A percentile compares a stretch with the other conserved stretches of the same genome.
Conservation (phyloP, 208 protist species). For the Porcisia hertigi region DNA sequence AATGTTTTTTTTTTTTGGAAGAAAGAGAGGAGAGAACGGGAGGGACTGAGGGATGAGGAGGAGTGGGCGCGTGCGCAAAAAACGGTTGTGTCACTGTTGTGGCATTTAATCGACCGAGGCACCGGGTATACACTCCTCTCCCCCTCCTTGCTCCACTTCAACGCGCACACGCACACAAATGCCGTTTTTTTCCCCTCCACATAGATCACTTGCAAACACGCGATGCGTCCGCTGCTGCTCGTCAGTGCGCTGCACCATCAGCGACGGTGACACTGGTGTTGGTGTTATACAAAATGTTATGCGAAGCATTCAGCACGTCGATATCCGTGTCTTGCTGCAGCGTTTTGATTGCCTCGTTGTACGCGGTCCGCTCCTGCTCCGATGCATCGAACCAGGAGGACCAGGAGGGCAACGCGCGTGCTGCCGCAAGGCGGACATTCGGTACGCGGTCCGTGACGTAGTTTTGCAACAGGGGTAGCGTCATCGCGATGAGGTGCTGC, state of each 20-base stretch:
- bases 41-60: no score
- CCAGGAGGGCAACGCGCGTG: slow-evolving; percentile 45
- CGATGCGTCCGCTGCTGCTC: not conserved
- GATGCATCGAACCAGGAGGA: slow-evolving; percentile 46
- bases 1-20: no score
- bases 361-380: slow-evolving; percentile 19
- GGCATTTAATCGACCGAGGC: no score
- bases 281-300: slow-evolving; percentile 24
- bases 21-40: no score
- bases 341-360: slow-evolving; percentile 40
- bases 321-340: slow-evolving; percentile 56
- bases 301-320: slow-evolving; percentile 46
- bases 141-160: no score
- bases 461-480: slow-evolving; percentile 42
- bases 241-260: not conserved
- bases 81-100: no score
- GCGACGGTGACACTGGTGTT: not conserved
- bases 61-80: no score
- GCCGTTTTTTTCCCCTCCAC: not conserved
- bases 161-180: no score
- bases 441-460: slow-evolving; percentile 60
- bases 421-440: slow-evolving; percentile 69
- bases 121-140: no score
- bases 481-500: slow-evolving; percentile 47
- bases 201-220: not conserved